These are phyloP conservation scores for Lactuca saligna DNA, from an alignment of 129 eudicot genomes.

Conservation along the genomic window DNA sequence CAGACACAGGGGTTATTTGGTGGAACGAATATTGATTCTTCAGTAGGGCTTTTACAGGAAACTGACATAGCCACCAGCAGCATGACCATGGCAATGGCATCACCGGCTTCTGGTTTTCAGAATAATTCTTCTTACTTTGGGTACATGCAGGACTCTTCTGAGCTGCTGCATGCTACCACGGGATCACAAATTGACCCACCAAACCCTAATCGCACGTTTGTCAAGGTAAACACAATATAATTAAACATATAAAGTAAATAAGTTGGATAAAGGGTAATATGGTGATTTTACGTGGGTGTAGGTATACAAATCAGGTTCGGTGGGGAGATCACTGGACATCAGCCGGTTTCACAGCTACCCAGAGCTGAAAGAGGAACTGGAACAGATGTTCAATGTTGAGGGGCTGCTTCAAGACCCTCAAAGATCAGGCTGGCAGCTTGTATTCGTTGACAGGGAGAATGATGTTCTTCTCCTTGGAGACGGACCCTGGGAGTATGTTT, in stretches of 20 bases:
- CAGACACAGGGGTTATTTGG: slow-evolving; percentile 67
- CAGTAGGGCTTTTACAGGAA: slow-evolving; percentile 56
- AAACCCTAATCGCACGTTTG: slow-evolving; percentile 65
- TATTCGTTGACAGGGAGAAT: slow-evolving; percentile 99
- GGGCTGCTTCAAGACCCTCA: slow-evolving; percentile 95
- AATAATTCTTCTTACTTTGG: slow-evolving; percentile 60
- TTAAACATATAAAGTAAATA: no score
- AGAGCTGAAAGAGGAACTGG: slow-evolving; percentile 91
- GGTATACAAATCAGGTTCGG: slow-evolving; percentile 93
- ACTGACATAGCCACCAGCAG: slow-evolving; percentile 52
- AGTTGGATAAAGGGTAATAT: no score
- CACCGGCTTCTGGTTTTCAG: slow-evolving; percentile 73
- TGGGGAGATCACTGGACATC: slow-evolving; percentile 98
- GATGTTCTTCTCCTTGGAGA: slow-evolving; percentile 99
- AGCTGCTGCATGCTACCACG: slow-evolving; percentile 57
- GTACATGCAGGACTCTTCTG: slow-evolving; percentile 77
- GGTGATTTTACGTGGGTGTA: slow-evolving; percentile 23
- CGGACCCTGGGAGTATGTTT: slow-evolving; percentile 98
- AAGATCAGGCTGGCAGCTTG: slow-evolving; percentile 99
- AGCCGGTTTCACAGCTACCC: slow-evolving; percentile 93
- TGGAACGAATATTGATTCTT: slow-evolving; percentile 61
- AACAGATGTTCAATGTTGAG: slow-evolving; percentile 91
- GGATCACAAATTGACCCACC: slow-evolving; percentile 71
- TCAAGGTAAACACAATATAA: slow-evolving; percentile 55
- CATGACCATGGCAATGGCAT: slow-evolving; percentile 26